phyloP scores from a whole-genome alignment of 2,329 filamentous ascomycete genomes.

The Colletotrichum gloeosporioides region DNA sequence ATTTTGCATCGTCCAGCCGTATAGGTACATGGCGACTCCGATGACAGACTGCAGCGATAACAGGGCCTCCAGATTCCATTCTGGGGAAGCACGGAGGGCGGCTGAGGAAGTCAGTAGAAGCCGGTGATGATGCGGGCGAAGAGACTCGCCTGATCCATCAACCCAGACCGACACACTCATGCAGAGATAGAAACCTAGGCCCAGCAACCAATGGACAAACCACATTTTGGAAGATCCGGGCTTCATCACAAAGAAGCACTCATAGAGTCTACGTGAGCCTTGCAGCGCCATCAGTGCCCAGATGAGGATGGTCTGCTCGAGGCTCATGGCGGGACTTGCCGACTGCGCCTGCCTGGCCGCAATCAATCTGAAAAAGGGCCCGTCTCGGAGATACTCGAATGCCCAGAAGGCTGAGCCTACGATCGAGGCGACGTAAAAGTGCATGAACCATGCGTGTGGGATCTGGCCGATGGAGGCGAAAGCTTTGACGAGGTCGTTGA shows the following conservation, averaged over 20 bases:
- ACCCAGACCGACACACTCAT: slow-evolving; percentile 84
- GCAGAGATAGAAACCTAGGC: slow-evolving; percentile 76
- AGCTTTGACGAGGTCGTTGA: slow-evolving; percentile 6
- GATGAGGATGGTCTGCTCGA: slow-evolving; percentile 66
- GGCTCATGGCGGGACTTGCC: slow-evolving; percentile 53
- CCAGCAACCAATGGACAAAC: slow-evolving; percentile 82
- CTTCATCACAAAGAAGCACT: slow-evolving; percentile 70
- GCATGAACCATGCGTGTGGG: slow-evolving; percentile 87
- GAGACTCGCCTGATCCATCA: slow-evolving; percentile 72
- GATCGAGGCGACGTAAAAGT: slow-evolving; percentile 83
- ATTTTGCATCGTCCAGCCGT: slow-evolving; percentile 77
- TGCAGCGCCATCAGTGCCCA: slow-evolving; percentile 81
- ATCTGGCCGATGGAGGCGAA: slow-evolving; percentile 59
- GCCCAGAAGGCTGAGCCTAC: slow-evolving; percentile 77
- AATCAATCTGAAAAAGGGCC: slow-evolving; percentile 56
- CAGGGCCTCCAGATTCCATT: not conserved
- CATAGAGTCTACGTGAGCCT: slow-evolving; percentile 75
- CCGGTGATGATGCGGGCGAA: not conserved
- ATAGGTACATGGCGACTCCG: slow-evolving; percentile 67
- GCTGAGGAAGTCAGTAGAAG: not conserved
- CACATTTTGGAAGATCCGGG: slow-evolving; percentile 81
- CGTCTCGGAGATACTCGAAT: slow-evolving; percentile 62
- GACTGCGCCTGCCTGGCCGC: slow-evolving; percentile 38
- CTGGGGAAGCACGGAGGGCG: not conserved
- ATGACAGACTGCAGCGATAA: slow-evolving; percentile 47